These are phyloP conservation scores for Fraxinus platypoda DNA, from an alignment of 305 asterid genomes.

Conservation along the genomic window DNA sequence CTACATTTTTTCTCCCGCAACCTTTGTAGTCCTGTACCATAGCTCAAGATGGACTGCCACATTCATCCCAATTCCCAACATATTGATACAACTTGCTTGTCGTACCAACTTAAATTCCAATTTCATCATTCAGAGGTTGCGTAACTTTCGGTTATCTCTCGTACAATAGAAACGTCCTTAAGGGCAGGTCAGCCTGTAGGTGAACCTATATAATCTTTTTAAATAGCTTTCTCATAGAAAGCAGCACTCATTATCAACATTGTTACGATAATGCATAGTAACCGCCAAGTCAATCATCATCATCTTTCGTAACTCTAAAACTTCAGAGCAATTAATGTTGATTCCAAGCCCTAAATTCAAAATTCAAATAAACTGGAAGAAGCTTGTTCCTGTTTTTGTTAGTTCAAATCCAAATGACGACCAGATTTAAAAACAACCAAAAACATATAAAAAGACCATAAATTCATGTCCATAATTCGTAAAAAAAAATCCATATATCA, in stretches of 20 bases:
- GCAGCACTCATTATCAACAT: background rate
- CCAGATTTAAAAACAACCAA: conserved; percentile 7
- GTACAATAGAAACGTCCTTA: background rate
- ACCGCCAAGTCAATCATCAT: background rate
- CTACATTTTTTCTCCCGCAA: background rate
- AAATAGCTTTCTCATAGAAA: conserved; percentile 1
- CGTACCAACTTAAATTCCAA: background rate
- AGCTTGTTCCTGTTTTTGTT: background rate
- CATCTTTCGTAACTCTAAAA: background rate
- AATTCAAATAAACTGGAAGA: background rate
- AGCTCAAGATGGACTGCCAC: background rate
- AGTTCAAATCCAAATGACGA: conserved; percentile 4
- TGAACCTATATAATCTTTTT: background rate
- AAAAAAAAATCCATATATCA: background rate
- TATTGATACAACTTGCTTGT: background rate
- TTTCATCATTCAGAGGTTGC: background rate
- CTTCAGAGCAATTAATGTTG: background rate
- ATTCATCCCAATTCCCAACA: background rate
- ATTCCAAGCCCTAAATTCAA: conserved; percentile 13
- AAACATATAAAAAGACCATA: background rate
- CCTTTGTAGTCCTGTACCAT: conserved; percentile 5
- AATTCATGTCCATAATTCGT: background rate
- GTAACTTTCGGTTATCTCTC: background rate
- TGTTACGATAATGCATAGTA: background rate
- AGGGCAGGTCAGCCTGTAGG: background rate